Base-by-base conservation (phyloP, 768 basidiomycete genomes). In the Hemileccinum rubropunctum region DNA sequence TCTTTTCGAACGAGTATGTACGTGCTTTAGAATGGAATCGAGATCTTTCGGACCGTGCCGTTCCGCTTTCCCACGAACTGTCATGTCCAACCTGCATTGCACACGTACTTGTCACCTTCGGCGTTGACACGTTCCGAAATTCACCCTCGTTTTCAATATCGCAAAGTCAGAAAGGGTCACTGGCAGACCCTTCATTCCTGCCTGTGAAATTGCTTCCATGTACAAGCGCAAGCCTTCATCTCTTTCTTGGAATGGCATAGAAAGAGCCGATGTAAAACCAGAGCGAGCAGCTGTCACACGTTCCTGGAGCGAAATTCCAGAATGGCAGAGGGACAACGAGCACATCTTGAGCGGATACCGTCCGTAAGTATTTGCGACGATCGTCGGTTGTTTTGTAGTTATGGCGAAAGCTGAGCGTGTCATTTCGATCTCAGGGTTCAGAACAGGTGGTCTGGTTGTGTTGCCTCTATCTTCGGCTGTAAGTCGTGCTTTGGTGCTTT, bases 241-340 rank as follows among this genome's bases (percentile, higher is more conserved):
- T 42, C 34, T 53, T 45, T 11, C 33, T n/a, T 15, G 27, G 33
- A 56, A 64, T 39, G 58, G 49, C 33, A 21, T 9, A n/a, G 17
- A 30, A n/a, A 50, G 42, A 18, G 17, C 13, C 40, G n/a, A 33
- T 27, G 37, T 27, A 28, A 54, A 37, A 32, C 38, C 30, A 39
- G 50, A 42, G 14, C 45, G 37, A 30, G 21, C 44, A 15, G 11
- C 34, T 38, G 49, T 42, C 49, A 77, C 73, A n/a, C 53, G 79
- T 32, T 63, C 70, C 12, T 89, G 82, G 82, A 52, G 62, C 21
- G 80, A 85, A 48, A 71, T 88, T 38, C 79, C 83, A 35, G 76
- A 77, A 30, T 91, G 86, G 85, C 81, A 82, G 66, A 76, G 71
- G 55, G 83, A 89, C 66, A 90, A 89, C 58, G 84, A 88, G 57